A percentile compares a stretch with the other conserved stretches of the same genome.
Evolutionary conservation across 73 alveolate genomes (phyloP).

Genomic region (Tetrahymena thermophila): DNA sequence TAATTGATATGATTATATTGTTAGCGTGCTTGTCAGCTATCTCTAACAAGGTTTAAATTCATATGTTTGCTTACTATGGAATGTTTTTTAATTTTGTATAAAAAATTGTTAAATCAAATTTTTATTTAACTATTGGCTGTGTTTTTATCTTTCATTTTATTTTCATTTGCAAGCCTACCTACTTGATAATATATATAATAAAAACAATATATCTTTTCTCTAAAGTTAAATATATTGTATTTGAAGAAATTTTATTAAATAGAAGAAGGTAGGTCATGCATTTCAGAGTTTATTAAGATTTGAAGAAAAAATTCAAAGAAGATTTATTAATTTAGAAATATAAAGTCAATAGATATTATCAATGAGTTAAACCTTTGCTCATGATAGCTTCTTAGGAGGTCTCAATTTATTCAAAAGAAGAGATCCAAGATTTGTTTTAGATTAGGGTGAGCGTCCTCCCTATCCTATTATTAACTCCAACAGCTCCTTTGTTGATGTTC

Average conservation of each 20-base stretch:
- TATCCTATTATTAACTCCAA: neutral
- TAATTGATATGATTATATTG: no score
- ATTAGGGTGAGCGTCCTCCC: constrained; percentile 1
- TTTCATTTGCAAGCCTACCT: neutral
- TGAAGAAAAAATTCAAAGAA: neutral
- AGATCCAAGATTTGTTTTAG: neutral
- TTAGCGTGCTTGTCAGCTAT: no score
- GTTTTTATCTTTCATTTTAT: neutral
- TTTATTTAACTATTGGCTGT: no score
- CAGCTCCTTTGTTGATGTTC: neutral
- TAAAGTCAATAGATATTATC: neutral
- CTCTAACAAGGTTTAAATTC: no score
- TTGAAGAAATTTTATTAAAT: neutral
- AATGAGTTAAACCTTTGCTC: neutral
- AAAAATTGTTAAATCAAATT: no score
- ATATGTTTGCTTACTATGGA: no score
- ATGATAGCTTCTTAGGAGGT: neutral
- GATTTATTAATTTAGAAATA: neutral
- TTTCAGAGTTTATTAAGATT: neutral
- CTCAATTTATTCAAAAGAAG: neutral
- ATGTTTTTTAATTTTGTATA: no score
- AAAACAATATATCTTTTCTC: neutral
- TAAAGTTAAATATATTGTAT: neutral
- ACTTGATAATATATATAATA: neutral
- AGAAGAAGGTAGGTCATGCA: neutral